Evolutionary conservation across 305 asterid species (phyloP), one percentile per base, ranked within the genome.

Genomic region (Stenogyne calaminthoides): DNA sequence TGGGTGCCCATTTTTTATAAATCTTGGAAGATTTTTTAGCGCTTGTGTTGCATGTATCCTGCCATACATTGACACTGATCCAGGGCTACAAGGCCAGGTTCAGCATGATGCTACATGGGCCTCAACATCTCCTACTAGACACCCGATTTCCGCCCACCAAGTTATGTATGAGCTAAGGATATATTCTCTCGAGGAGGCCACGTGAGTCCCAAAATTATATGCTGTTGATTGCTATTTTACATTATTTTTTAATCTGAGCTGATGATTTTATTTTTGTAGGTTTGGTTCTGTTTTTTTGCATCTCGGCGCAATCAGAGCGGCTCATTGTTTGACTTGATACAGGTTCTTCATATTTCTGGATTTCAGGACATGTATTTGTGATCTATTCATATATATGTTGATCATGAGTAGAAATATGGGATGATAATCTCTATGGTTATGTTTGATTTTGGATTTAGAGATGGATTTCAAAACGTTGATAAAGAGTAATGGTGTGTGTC

Each of bases 1-100:
- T 92, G 97, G 99, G 98, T 57, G 92, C 98, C 60, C 98, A 95
- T 75, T 90, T 92, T 90, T 95, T 98, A 19, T 90, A 97, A n/a
- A n/a, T n/a, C n/a, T n/a, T 68, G 99, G 99, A 69, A 89, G 97
- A 78, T 95, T 88, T 83, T 81, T 95, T 84, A 98, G 96, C 4
- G 97, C 87, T 78, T 95, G 99, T 82, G 99, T 95, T 42, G 98
- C 98, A 66, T 95, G 99, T 81, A 85, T 92, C 80, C 84, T 81
- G 73, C 96, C 97, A 42, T 84, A 81, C 83, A 72, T 84, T 73
- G 99, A 95, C 20, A 76, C 83, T 67, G 98, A 90, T 78, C 82
- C 87, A 46, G 92, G 92, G 76, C 77, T 85, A 66, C 92, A 84
- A 11, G 88, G 91, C 73, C 92, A 85, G 70, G 81, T 78, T 73